Percentiles rank a stretch among this genome's conserved stretches.
Evolutionary conservation across 345 rosid species (phyloP).

Genomic region (Stellera chamaejasme): DNA sequence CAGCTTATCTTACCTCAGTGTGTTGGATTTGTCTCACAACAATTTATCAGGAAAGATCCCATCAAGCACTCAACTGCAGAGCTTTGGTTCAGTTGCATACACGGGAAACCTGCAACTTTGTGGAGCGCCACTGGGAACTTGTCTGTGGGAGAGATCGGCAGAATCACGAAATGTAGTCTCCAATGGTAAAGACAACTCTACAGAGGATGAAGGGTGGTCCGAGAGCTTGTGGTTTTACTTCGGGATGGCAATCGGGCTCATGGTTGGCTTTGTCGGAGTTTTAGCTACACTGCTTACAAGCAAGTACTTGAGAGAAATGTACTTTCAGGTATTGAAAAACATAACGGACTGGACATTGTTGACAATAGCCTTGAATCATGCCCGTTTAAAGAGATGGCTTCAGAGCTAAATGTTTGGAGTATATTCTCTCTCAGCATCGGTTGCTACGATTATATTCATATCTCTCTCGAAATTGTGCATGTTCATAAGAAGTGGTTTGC

Average conservation of each 20-base stretch:
- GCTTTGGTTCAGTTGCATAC: constrained; percentile 8
- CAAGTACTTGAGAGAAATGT: constrained; percentile 7
- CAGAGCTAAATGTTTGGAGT: no score
- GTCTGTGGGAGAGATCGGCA: neutral
- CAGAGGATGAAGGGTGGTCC: neutral
- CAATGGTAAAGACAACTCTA: no score
- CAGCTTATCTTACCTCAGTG: neutral
- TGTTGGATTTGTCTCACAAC: constrained; percentile 15
- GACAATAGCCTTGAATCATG: neutral
- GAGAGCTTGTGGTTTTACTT: constrained; percentile 5
- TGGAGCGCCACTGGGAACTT: constrained; percentile 2
- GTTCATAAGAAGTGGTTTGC: no score
- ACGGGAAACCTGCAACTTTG: constrained; percentile 10
- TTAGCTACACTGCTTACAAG: constrained; percentile 5
- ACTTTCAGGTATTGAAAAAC: neutral
- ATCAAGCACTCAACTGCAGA: constrained; percentile 5
- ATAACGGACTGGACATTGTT: neutral
- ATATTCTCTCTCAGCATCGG: no score
- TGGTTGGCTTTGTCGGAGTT: constrained; percentile 5
- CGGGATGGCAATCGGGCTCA: constrained; percentile 5
- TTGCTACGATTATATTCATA: no score
- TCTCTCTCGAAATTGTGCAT: no score
- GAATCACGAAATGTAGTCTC: no score
- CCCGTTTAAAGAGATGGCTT: no score
- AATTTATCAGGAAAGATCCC: constrained; percentile 18